A percentile compares a stretch with the other conserved stretches of the same genome.
Conservation (phyloP, 345 rosid species). For the Euclidium syriacum region DNA sequence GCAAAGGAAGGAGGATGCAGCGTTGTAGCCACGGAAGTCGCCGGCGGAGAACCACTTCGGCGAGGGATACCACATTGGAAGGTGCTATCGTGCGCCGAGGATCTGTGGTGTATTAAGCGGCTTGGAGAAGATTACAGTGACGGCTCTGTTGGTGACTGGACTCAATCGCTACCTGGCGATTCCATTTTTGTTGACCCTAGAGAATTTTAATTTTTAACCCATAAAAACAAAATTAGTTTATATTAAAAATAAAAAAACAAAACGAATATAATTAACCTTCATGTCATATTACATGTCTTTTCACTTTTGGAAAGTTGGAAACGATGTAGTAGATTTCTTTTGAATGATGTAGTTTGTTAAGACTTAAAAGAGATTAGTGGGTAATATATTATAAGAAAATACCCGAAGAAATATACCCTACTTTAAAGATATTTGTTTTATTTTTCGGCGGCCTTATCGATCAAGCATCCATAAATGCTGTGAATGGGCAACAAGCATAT, state of each 20-base stretch:
- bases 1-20: slow-evolving; percentile 60
- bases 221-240: background rate
- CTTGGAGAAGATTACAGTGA: slow-evolving; percentile 71
- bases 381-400: slow-evolving; percentile 4
- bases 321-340: background rate
- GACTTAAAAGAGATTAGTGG: background rate
- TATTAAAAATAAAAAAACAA: too few relatives aligned
- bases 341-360: background rate
- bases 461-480: too few relatives aligned
- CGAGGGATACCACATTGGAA: slow-evolving; percentile 82
- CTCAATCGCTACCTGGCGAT: slow-evolving; percentile 60
- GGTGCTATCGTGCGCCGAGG: slow-evolving; percentile 62
- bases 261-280: background rate
- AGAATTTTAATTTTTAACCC: slow-evolving; percentile 41
- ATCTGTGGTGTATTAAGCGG: slow-evolving; percentile 87
- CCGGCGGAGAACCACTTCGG: slow-evolving; percentile 54
- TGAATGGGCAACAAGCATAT: too few relatives aligned
- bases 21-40: slow-evolving; percentile 80
- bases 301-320: background rate
- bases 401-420: background rate
- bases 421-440: too few relatives aligned
- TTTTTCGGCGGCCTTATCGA: too few relatives aligned
- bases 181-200: slow-evolving; percentile 97
- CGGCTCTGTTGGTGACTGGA: slow-evolving; percentile 85
- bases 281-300: slow-evolving; percentile 4